These are phyloP conservation scores for Pseudogymnoascus sp. DNA, from an alignment of 2,329 filamentous ascomycete genomes.

Conservation along the genomic window DNA sequence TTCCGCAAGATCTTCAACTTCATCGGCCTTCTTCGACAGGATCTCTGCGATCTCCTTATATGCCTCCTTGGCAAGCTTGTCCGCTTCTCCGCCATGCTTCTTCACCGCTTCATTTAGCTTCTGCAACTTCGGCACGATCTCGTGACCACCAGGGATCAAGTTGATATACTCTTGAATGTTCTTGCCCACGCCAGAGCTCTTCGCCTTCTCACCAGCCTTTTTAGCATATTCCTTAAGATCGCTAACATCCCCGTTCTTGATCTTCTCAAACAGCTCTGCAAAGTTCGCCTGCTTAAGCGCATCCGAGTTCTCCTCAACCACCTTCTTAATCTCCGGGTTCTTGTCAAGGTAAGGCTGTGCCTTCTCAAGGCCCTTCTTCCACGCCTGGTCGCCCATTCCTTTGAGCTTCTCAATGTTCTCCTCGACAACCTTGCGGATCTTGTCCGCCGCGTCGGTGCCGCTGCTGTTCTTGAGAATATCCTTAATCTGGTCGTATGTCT, in stretches of 20 bases:
- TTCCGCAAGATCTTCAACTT: constrained; percentile 51
- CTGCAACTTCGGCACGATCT: constrained; percentile 59
- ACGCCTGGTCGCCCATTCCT: constrained; percentile 63
- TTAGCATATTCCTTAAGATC: constrained; percentile 56
- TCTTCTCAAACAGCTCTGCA: constrained; percentile 54
- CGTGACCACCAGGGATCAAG: constrained; percentile 55
- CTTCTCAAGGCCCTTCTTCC: constrained; percentile 63
- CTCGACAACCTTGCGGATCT: constrained; percentile 54
- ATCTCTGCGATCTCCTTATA: constrained; percentile 59
- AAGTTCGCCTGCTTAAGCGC: constrained; percentile 60
- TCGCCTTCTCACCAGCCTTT: constrained; percentile 50
- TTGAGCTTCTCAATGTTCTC: constrained; percentile 62
- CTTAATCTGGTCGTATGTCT: constrained; percentile 60
- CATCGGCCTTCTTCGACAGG: constrained; percentile 50
- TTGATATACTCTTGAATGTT: constrained; percentile 51
- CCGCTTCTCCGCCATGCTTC: constrained; percentile 62
- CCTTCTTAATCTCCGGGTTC: constrained; percentile 66
- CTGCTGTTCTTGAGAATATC: constrained; percentile 53
- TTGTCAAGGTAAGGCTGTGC: constrained; percentile 67
- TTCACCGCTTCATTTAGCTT: constrained; percentile 57
- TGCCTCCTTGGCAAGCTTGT: constrained; percentile 62
- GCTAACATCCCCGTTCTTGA: constrained; percentile 52
- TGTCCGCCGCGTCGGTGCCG: constrained; percentile 46
- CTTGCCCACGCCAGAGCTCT: constrained; percentile 36
- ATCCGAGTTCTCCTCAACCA: constrained; percentile 64